Base-by-base conservation (phyloP, 2,329 filamentous ascomycete species). In the Phaeosphaeriaceae sp. region DNA sequence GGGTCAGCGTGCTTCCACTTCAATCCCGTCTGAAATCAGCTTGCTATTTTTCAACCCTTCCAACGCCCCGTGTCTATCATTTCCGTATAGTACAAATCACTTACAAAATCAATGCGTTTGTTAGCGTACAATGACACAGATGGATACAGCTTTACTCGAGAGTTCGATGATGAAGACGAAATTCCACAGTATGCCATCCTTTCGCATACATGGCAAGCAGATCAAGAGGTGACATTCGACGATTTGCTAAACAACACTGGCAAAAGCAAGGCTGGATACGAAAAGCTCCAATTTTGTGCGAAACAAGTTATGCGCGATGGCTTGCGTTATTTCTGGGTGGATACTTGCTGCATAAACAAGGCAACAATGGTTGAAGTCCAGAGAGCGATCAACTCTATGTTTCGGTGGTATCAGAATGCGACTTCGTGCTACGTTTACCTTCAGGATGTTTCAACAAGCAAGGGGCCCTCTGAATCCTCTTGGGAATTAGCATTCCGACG, bases 111-210 rank as follows among this genome's bases (percentile, higher is more conserved):
- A 17, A 44, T 44, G 42, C 42, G 42, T 16, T 33, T 44, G 8
- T 23, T 44, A 37, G 21, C 32, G 23, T 44, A 23, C 42, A 29
- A 32, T 20, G n/a, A 29, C 8, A 36, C 23, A 16, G 28, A 20
- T 6, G 17, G 39, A 13, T 36, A 46, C 16, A 42, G 35, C 8
- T 40, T 46, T 8, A 42, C 52, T 3, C 35, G 39, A 9, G 35
- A 42, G 4, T 23, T 34, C 7, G 13, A 35, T 16, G 37, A 30
- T 9, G 42, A 45, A 15, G 42, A 42, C 3, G 33, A 44, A 18
- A 30, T 46, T 8, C 50, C 50, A 35, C 46, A 36, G 13, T 54
- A 50, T 26, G 50, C 50, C 3, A 50, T 54, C 7, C 46, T 54
- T 18, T 54, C 50, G 6, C 50, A 54, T 36, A 50, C 37, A 3